These are phyloP conservation scores for Setaria italica DNA, from an alignment of 202 grass and related monocot species.

Conservation along the genomic window DNA sequence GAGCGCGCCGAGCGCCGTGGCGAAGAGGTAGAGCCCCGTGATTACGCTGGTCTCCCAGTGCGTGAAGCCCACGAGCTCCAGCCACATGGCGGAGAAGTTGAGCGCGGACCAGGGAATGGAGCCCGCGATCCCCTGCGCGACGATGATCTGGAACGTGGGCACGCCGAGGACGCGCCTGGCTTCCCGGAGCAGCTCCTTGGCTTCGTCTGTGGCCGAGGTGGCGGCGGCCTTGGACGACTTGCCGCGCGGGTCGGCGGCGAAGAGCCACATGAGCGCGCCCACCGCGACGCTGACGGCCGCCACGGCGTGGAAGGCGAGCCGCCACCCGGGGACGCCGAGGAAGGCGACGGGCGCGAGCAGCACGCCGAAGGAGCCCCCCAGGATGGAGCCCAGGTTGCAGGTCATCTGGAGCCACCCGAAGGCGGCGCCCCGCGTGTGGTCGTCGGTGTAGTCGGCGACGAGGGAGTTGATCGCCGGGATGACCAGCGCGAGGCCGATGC, in stretches of 20 bases:
- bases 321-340: constrained; percentile 69
- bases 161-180: constrained; percentile 52
- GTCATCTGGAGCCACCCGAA: constrained; percentile 90
- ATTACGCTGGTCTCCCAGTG: constrained; percentile 67
- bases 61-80: constrained; percentile 68
- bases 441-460: constrained; percentile 82
- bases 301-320: constrained; percentile 60
- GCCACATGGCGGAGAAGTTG: constrained; percentile 78
- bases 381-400: constrained; percentile 72
- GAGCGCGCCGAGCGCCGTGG: constrained; percentile 63
- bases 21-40: constrained; percentile 55
- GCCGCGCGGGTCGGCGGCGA: constrained; percentile 51
- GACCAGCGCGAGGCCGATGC: constrained; percentile 79
- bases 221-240: constrained; percentile 14
- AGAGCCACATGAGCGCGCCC: constrained; percentile 49
- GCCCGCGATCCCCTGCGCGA: constrained; percentile 62
- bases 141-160: constrained; percentile 69
- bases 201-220: constrained; percentile 37
- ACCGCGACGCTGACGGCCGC: constrained; percentile 45
- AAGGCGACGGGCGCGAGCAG: constrained; percentile 66
- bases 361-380: constrained; percentile 66
- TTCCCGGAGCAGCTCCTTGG: constrained; percentile 47
- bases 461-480: constrained; percentile 84
- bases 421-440: constrained; percentile 68
- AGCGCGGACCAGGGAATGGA: constrained; percentile 56